phyloP scores from a whole-genome alignment of 2,329 filamentous ascomycete genomes.

The Dryadomyces quercivorus region DNA sequence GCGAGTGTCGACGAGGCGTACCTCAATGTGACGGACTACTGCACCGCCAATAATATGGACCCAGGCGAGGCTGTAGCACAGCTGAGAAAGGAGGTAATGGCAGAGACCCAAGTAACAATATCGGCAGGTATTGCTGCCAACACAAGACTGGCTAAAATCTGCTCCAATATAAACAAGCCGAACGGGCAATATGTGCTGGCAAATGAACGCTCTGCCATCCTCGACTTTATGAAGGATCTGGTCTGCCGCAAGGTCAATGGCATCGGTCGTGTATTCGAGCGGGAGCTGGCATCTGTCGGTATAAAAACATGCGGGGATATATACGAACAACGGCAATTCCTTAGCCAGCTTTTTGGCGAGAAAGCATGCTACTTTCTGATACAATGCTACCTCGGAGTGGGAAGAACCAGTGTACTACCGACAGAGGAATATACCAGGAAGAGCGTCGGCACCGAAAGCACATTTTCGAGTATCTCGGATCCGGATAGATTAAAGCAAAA shows the following conservation, averaged over 20 bases:
- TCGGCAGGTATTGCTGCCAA: conserved; percentile 93
- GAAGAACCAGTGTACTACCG: conserved; percentile 72
- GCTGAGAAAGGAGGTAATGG: conserved; percentile 64
- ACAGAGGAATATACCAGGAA: conserved; percentile 86
- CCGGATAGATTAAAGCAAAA: conserved; percentile 60
- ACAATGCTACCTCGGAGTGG: conserved; percentile 72
- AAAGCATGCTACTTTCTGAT: conserved; percentile 84
- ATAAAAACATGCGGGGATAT: conserved; percentile 84
- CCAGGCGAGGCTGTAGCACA: conserved; percentile 66
- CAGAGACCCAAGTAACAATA: conserved; percentile 71
- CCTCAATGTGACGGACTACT: conserved; percentile 86
- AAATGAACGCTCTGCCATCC: conserved; percentile 59
- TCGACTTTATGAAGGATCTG: conserved; percentile 74
- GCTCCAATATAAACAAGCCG: conserved; percentile 90
- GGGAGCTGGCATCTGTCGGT: conserved; percentile 78
- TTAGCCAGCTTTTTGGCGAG: conserved; percentile 74
- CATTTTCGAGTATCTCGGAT: conserved; percentile 69
- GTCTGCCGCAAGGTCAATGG: conserved; percentile 89
- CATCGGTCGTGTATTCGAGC: conserved; percentile 84
- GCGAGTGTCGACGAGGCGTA: conserved; percentile 96
- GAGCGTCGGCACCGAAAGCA: conserved; percentile 86
- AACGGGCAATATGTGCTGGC: conserved; percentile 79
- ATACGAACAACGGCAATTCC: conserved; percentile 59
- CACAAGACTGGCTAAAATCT: conserved; percentile 87
- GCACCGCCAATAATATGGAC: conserved; percentile 50